These are phyloP conservation scores for Chlorella variabilis DNA, from an alignment of 163 green algal species.

Conservation along the genomic window DNA sequence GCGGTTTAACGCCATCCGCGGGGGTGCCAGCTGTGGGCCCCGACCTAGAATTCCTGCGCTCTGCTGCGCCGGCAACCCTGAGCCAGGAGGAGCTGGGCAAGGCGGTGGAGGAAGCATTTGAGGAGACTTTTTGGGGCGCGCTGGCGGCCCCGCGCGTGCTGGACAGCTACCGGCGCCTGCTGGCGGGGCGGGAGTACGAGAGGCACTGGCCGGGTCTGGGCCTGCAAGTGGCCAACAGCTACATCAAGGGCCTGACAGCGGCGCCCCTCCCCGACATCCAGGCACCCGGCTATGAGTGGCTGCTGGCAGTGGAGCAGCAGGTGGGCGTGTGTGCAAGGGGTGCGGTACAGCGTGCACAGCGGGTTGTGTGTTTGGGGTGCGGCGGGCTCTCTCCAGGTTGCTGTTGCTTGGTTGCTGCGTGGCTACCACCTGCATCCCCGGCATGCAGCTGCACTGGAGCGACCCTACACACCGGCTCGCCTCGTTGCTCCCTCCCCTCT, in stretches of 20 bases:
- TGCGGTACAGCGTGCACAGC: background rate
- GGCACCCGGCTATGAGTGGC: conserved; percentile 40
- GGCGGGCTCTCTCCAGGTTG: no score
- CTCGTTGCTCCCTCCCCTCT: no score
- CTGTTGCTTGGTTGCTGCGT: no score
- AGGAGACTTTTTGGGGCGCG: conserved; percentile 21
- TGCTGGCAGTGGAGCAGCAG: conserved; percentile 43
- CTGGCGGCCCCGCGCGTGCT: conserved; percentile 41
- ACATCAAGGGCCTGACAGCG: conserved; percentile 48
- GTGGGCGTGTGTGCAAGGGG: background rate
- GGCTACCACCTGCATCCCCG: no score
- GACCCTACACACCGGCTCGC: no score
- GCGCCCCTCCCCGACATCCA: conserved; percentile 48
- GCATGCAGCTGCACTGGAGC: no score
- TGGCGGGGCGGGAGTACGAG: conserved; percentile 3
- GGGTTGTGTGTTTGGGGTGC: no score
- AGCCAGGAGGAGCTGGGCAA: background rate
- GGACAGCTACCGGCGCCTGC: conserved; percentile 27
- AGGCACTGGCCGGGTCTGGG: conserved; percentile 12
- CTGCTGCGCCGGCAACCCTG: background rate
- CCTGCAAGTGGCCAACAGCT: conserved; percentile 41
- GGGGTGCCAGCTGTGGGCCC: background rate
- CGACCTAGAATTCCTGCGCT: background rate
- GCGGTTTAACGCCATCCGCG: no score
- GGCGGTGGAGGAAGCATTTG: background rate